phyloP scores from a whole-genome alignment of 1,284 basidiomycete genomes.

The Ustilago trichophora region DNA sequence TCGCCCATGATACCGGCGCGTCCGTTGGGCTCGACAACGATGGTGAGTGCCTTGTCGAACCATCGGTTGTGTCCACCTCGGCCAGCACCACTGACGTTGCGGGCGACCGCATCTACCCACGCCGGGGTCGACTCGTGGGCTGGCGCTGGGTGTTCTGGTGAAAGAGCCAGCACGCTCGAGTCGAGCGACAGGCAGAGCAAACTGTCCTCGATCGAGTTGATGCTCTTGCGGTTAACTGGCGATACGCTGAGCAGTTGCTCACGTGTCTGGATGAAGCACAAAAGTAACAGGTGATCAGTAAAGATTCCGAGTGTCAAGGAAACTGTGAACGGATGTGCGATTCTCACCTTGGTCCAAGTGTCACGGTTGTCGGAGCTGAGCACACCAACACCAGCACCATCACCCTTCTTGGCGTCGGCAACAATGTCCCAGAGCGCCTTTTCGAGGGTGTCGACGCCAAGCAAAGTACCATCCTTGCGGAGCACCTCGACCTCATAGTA shows the following conservation, averaged over 20 bases:
- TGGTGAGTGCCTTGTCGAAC: constrained; percentile 87
- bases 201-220: constrained; percentile 77
- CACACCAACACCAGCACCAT: constrained; percentile 73
- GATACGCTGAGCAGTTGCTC: constrained; percentile 77
- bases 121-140: constrained; percentile 72
- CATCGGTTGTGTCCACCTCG: constrained; percentile 82
- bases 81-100: constrained; percentile 77
- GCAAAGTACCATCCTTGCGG: constrained; percentile 62
- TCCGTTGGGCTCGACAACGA: constrained; percentile 85
- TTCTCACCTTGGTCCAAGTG: constrained; percentile 79
- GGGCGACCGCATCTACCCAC: constrained; percentile 80
- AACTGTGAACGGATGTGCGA: background rate
- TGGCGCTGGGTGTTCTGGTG: constrained; percentile 57
- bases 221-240: constrained; percentile 73
- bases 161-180: constrained; percentile 67
- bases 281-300: no score
- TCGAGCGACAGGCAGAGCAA: constrained; percentile 77
- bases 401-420: constrained; percentile 74
- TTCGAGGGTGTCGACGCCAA: constrained; percentile 75
- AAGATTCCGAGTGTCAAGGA: no score
- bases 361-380: constrained; percentile 84
- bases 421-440: constrained; percentile 75
- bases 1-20: constrained; percentile 89
- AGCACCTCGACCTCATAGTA: constrained; percentile 79
- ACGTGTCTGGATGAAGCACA: constrained; percentile 78